Evolutionary conservation across 179 eudicot genomes (phyloP), one percentile per base, ranked within the genome.

Genomic region (Monotropa hypopitys): DNA sequence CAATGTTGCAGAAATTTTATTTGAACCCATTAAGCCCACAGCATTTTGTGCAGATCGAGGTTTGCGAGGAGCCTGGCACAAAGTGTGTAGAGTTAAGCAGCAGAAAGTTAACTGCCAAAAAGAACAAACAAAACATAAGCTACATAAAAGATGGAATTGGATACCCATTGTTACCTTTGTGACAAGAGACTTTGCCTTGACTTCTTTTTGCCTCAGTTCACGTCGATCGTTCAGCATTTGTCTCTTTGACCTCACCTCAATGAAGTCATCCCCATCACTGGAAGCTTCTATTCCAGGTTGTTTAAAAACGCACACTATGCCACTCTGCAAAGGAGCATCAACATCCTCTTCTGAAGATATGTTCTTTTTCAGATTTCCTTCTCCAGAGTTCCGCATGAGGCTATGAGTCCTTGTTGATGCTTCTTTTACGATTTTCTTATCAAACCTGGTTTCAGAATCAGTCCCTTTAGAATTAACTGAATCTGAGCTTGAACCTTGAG

Each of bases 181-280:
- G 80, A 84, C 80, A 47, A 77, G 88, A 46, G 91, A 86, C 83
- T 91, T 95, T 35, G 93, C 97, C 85, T 93, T 93, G 53, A 84
- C 87, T 83, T 95, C 99, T 82, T 90, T 95, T 78, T 91, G 96
- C 85, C 96, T 93, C 74, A 91, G 99, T 74, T 95, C 99, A 47
- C 99, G 98, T 4, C 99, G 89, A 86, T 93, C 96, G 81, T 96
- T 96, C 80, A 96, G 82, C 98, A 95, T 91, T 89, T 96, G 99
- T 85, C 98, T 87, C 83, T 93, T 96, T 65, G 99, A 96, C 82
- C 99, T 90, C 76, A 96, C 99, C 87, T 96, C 92, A 83, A 93
- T 93, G 78, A 96, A 96, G 80, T 93, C 97, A 87, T 96, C 97
- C 77, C 90, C 99, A 70, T 96, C 99, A 81, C 98, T 96, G 5